Evolutionary conservation across 164 flowering plant genomes (phyloP), one percentile per base, ranked within the genome.

Genomic region (Liriodendron chinense): DNA sequence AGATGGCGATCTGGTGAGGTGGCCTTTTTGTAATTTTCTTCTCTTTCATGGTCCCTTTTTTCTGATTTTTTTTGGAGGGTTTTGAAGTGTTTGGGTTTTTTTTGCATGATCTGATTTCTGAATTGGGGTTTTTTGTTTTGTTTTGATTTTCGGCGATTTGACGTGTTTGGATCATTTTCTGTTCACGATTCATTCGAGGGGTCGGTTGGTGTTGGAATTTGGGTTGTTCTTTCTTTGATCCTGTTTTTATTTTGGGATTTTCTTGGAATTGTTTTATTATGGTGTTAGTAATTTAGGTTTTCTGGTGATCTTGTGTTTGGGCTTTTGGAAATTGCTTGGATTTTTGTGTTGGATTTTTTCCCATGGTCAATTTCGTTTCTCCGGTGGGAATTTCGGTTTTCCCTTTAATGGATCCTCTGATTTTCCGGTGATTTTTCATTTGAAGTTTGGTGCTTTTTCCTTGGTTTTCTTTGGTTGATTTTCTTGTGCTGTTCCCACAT

Each of bases 1-100:
- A 59, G 68, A 56, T 3, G 1, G 62, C 21, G 65, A 70, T 65
- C 63, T 74, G 78, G 77, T 73, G 61, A 25, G 77, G 59, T 64
- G 25, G 4, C 24, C 22, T 67, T 13, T 26, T 28, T 28, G 18
- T 18, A 43, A 13, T 67, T 1, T 16, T 67, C n/a, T 6, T 20
- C 16, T 26, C 16, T 67, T 28, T 20, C 8, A 18, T 67, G 69
- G 59, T 53, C 18, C 16, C 13, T 53, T 12, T 9, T 53, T 53
- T 3, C 59, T 53, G 18, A 3, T 53, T 14, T 1, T 34, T 12
- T 12, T 53, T 53, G 59, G 16, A 12, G 59, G 18, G 59, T 53
- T 53, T 13, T 12, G 16, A 53, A 53, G 59, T 53, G 16, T 53
- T 26, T 67, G 48, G 22, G n/a, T 14, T 28, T 67, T 26, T 65